Percentiles rank a stretch among this genome's conserved stretches.
These are phyloP conservation scores for Golubevia pallescens DNA, from an alignment of 1,284 basidiomycete species.

Conservation along the genomic window DNA sequence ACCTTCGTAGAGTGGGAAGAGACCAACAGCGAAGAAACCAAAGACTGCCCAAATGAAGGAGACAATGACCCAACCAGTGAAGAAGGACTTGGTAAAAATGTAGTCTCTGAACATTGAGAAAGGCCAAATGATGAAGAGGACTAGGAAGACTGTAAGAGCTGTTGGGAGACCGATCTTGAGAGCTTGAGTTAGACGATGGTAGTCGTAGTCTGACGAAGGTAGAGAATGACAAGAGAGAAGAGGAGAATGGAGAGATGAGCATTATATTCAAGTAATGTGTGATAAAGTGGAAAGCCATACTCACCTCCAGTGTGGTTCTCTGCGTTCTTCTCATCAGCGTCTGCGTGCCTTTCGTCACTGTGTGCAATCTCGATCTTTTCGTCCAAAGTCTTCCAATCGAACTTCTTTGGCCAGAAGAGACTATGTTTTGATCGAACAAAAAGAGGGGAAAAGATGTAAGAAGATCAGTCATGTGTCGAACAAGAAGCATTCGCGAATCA, in stretches of 20 bases:
- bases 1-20: constrained; percentile 49
- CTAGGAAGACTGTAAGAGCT: constrained; percentile 30
- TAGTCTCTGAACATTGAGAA: constrained; percentile 57
- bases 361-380: constrained; percentile 7
- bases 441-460: constrained; percentile 1
- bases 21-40: constrained; percentile 38
- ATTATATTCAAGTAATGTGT: constrained; percentile 26
- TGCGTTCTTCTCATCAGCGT: constrained; percentile 12
- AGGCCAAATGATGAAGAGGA: constrained; percentile 59
- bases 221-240: constrained; percentile 9
- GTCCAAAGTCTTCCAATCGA: constrained; percentile 1
- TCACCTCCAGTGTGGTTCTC: constrained; percentile 8
- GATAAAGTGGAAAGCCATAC: constrained; percentile 13
- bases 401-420: constrained; percentile 22
- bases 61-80: constrained; percentile 54
- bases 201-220: constrained; percentile 6
- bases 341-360: constrained; percentile 16
- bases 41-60: constrained; percentile 48
- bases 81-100: constrained; percentile 53
- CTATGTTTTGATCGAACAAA: not conserved
- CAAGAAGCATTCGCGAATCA: constrained; percentile 19
- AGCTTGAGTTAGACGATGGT: constrained; percentile 1
- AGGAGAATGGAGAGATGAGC: constrained; percentile 9
- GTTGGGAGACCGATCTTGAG: not conserved
- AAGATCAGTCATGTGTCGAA: not conserved